phyloP scores from a whole-genome alignment of 345 rosid genomes.

The Laguncularia racemosa region DNA sequence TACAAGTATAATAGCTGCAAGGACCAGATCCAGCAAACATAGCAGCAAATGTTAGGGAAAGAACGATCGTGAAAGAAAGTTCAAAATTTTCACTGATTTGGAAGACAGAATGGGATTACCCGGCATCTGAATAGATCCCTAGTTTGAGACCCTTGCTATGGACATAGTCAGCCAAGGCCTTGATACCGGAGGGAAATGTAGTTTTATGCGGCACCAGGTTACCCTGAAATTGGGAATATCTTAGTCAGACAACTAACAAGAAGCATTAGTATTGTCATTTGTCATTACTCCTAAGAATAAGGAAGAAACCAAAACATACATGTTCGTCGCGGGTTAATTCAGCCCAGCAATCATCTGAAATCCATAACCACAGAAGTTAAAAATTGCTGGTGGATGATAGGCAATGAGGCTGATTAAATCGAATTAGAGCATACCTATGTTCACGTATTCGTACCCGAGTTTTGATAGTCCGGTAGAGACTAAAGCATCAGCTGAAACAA shows the following conservation, averaged over 20 bases:
- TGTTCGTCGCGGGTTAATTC: constrained; percentile 60
- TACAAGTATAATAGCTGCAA: constrained; percentile 71
- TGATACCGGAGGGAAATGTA: constrained; percentile 83
- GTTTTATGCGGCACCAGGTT: constrained; percentile 47
- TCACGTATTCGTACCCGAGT: constrained; percentile 74
- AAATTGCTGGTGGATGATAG: neutral
- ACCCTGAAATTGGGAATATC: constrained; percentile 38
- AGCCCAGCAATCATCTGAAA: constrained; percentile 94
- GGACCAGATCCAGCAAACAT: neutral
- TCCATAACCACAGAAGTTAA: constrained; percentile 3
- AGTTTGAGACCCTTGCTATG: constrained; percentile 84
- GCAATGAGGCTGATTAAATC: neutral
- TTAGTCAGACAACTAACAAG: neutral
- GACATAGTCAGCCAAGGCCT: constrained; percentile 72
- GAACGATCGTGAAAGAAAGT: neutral
- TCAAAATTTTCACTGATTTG: neutral
- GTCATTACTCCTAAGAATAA: neutral
- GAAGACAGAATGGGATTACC: constrained; percentile 28
- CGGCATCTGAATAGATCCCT: constrained; percentile 87
- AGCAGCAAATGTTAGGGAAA: neutral
- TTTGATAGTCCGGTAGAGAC: constrained; percentile 71
- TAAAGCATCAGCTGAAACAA: constrained; percentile 64
- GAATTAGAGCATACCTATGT: constrained; percentile 47
- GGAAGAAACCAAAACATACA: constrained; percentile 22
- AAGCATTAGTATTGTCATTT: too few species aligned